A percentile compares a stretch with the other conserved stretches of the same genome.
Evolutionary conservation across 192 early-diverging fungal species (phyloP).

Genomic region (Linnemannia zychae): DNA sequence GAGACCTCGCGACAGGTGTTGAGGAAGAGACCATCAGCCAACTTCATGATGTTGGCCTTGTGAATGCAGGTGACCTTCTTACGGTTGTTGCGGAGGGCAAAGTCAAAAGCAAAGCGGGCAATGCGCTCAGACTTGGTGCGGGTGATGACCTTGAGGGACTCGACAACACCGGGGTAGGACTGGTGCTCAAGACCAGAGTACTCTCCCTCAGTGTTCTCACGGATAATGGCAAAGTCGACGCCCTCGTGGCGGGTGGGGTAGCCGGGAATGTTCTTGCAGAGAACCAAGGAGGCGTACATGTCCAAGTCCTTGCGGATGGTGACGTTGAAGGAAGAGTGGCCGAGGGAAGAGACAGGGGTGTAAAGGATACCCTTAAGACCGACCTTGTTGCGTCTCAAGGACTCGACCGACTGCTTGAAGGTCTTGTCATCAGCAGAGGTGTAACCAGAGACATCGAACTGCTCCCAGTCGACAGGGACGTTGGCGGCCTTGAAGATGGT

Average conservation of each 20-base stretch:
- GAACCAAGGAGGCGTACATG: constrained; percentile 96
- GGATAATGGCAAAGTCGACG: constrained; percentile 98
- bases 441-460: constrained; percentile 96
- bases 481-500: constrained; percentile 93
- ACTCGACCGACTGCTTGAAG: constrained; percentile 92
- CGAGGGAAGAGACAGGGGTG: constrained; percentile 88
- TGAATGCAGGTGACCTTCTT: constrained; percentile 99
- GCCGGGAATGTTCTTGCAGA: constrained; percentile 92
- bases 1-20: constrained; percentile 96
- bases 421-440: constrained; percentile 84
- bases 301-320: constrained; percentile 97
- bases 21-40: constrained; percentile 98
- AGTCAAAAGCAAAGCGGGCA: constrained; percentile 98
- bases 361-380: constrained; percentile 95
- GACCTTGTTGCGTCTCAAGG: constrained; percentile 95
- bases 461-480: constrained; percentile 97
- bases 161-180: constrained; percentile 98
- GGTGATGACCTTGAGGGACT: constrained; percentile 98
- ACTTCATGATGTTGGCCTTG: constrained; percentile 99
- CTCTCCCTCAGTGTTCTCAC: constrained; percentile 99
- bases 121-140: constrained; percentile 98
- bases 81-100: constrained; percentile 95
- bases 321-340: constrained; percentile 97
- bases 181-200: constrained; percentile 99
- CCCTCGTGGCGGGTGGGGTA: constrained; percentile 90